phyloP scores from a whole-genome alignment of 78 protist species.

The Reticulomyxa filosa region DNA sequence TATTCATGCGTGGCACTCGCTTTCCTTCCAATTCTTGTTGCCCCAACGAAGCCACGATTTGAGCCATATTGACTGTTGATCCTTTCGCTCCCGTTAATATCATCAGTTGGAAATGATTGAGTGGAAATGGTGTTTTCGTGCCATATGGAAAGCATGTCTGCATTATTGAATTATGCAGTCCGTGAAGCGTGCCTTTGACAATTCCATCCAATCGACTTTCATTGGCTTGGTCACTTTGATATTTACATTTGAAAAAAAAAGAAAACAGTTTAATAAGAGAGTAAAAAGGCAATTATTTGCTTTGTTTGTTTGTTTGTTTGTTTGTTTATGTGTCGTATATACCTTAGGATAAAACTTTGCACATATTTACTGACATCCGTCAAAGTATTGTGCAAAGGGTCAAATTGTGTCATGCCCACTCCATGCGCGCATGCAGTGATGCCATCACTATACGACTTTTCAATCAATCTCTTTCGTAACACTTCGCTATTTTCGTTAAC shows the following conservation, averaged over 20 bases:
- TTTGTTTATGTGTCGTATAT: no score
- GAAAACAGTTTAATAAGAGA: no score
- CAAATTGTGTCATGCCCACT: no score
- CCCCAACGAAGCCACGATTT: conserved; percentile 87
- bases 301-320: no score
- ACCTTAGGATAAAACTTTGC: no score
- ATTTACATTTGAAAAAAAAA: no score
- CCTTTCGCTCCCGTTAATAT: conserved; percentile 95
- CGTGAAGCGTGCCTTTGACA: conserved; percentile 19
- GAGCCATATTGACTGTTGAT: conserved; percentile 72
- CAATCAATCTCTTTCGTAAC: background rate
- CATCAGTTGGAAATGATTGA: conserved; percentile 79
- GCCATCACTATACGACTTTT: background rate
- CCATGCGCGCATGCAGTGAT: background rate
- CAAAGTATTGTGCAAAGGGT: no score
- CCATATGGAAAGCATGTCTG: conserved; percentile 59
- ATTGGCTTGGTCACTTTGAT: no score
- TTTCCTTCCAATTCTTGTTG: conserved; percentile 84
- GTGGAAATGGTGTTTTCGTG: conserved; percentile 58
- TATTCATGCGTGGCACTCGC: conserved; percentile 82
- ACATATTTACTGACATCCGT: no score
- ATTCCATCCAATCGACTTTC: conserved; percentile 21
- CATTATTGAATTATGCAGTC: conserved; percentile 46
- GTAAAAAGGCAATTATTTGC: no score
- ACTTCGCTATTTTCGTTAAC: conserved; percentile 17